Base-by-base conservation (phyloP, 169 alveolate species). In the Blepharisma undulans region DNA sequence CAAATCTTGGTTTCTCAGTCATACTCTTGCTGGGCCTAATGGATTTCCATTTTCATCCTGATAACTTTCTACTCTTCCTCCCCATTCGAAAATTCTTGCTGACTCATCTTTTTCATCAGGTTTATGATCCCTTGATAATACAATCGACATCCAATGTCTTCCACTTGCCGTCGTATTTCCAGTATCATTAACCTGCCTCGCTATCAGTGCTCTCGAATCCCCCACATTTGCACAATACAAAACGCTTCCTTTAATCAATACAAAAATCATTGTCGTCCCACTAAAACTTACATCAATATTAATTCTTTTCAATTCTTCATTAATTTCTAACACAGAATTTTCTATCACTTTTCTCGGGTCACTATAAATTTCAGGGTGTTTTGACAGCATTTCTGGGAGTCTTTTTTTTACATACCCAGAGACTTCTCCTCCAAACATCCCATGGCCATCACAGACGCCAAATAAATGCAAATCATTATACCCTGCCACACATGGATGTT, bases 381-480 rank as follows among this genome's bases (percentile, higher is more conserved):
- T 25, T 22, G 93, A 60, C 79, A 94, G 60, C 76, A 89, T 88
- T 78, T 92, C 86, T 29, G 98, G 98, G 18, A 97, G 91, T 48
- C 76, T 79, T 84, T 92, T 91, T 84, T 96, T 96, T 19, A 97
- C 95, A 87, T 92, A 96, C 12, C 94, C 94, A 48, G 98, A 95
- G 0, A 97, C 98, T 71, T 91, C 93, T 91, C 96, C 98, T 0
- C 99, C 99, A 91, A 94, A 95, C 0, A 94, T 91, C 34, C 99
- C 99, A 48, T 48, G 66, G 21, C 99, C 99, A 87, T 97, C 99
- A 82, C 98, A 97, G 0, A 97, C 99, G 1, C 97, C 97, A 60
- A 94, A 93, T 72, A 95, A 91, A 89, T 93, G 92, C 48, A 92
- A 85, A 34, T 92, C 88, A 71, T 89, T 78, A 29, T 93, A 76